Conservation (phyloP, 2,329 filamentous ascomycete genomes). For the Penicillium frequentans region DNA sequence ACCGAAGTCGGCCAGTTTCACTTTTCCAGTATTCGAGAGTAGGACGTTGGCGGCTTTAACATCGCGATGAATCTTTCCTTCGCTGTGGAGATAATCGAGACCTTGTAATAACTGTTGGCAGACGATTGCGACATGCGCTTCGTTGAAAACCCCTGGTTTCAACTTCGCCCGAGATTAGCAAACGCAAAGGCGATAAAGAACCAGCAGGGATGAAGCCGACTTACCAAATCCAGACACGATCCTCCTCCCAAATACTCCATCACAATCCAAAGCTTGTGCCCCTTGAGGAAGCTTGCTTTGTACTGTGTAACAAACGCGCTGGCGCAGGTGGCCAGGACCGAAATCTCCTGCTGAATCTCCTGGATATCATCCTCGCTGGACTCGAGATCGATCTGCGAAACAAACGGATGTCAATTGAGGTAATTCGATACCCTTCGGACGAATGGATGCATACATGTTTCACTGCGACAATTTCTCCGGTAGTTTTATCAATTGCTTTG, state of each 20-base stretch:
- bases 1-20: conserved; percentile 96
- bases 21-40: conserved; percentile 85
- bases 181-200: neutral
- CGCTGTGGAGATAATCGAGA: conserved; percentile 87
- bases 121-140: conserved; percentile 89
- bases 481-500: conserved; percentile 88
- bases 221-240: conserved; percentile 88
- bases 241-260: conserved; percentile 98
- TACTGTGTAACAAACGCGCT: conserved; percentile 95
- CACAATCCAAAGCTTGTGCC: conserved; percentile 97
- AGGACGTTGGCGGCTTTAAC: conserved; percentile 96
- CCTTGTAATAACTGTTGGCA: conserved; percentile 88
- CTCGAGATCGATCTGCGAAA: conserved; percentile 85
- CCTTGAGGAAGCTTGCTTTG: conserved; percentile 92
- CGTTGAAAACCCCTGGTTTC: conserved; percentile 84
- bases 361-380: conserved; percentile 98
- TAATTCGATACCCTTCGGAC: neutral
- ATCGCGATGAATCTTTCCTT: conserved; percentile 94
- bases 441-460: conserved; percentile 71
- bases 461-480: conserved; percentile 91
- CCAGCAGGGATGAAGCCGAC: conserved; percentile 19
- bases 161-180: conserved; percentile 55
- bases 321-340: conserved; percentile 89
- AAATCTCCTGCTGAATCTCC: conserved; percentile 97
- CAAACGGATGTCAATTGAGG: conserved; percentile 14